Evolutionary conservation across 805 yeast genomes (phyloP), one percentile per base, ranked within the genome.

Genomic region (Barnettozyma californica): DNA sequence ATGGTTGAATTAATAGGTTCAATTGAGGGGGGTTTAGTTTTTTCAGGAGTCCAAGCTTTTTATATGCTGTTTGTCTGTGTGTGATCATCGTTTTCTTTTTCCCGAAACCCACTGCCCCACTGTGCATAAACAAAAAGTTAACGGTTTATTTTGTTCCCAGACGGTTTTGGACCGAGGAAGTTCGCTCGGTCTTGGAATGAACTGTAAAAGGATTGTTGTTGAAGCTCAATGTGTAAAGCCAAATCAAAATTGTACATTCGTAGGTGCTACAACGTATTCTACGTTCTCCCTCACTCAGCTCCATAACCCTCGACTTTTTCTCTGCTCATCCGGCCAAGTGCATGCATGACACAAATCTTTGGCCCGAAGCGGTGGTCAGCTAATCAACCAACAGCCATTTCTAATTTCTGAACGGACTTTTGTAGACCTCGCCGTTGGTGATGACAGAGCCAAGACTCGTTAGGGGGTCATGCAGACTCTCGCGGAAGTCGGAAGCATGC

Each of bases 361-460:
- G 25, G 41, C 41, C 41, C 41, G 41, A 38, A 38, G 18, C 29
- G 13, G 3, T 16, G 41, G 41, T 38, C 41, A 38, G 27, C 41
- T 38, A 26, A 26, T 26, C 29, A 26, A 26, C 13, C 10, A 13
- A 29, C 33, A 29, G 33, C 33, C 29, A 26, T 26, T 34, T 34
- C 37, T n/a, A 5, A 34, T 34, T 18, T n/a, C 37, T 9, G 16
- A 34, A 18, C 16, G 13, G 19, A 8, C 13, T 29, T 13, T 14
- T 29, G 11, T 29, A 13, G 16, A 11, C 33, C 33, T 29, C 16
- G n/a, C 33, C 33, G 33, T 29, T 29, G 33, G 11, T 29, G 33
- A 29, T 29, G 33, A 8, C 33, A 29, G 16, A 29, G 33, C 33
- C 33, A 29, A 29, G 33, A 29, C 33, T 11, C 33, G 14, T 13